These are phyloP conservation scores for Daldinia sp. DNA, from an alignment of 2,329 filamentous ascomycete species.

Conservation along the genomic window DNA sequence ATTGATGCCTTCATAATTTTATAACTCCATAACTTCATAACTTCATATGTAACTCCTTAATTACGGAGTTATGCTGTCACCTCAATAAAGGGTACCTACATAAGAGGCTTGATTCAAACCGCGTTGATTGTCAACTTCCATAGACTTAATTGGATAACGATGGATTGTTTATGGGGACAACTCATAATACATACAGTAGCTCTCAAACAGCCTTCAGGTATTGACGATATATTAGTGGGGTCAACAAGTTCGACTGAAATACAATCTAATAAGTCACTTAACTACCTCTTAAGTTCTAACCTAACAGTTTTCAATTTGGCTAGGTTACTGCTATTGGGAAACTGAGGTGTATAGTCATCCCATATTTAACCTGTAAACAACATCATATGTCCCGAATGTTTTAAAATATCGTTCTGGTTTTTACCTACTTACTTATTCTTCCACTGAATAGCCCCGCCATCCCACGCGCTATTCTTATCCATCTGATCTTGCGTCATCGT, in stretches of 20 bases:
- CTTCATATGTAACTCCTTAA: too few relatives aligned
- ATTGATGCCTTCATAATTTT: background rate
- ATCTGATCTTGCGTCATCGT: constrained; percentile 17
- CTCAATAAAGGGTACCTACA: background rate
- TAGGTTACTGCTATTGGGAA: too few relatives aligned
- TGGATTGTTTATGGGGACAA: constrained; percentile 10
- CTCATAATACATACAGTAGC: background rate
- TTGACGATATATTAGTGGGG: constrained; percentile 8
- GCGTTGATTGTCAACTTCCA: background rate
- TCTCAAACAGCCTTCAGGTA: background rate
- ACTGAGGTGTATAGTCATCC: too few relatives aligned
- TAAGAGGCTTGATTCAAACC: background rate
- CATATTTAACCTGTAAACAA: too few relatives aligned
- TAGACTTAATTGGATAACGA: background rate
- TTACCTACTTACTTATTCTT: background rate
- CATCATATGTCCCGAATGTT: background rate
- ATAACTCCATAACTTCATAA: too few relatives aligned
- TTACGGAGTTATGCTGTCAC: too few relatives aligned
- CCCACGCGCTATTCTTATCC: background rate
- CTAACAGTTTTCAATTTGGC: too few relatives aligned
- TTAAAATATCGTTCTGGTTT: background rate
- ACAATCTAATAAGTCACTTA: too few relatives aligned
- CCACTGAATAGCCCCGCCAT: constrained; percentile 5
- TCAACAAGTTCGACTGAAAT: background rate
- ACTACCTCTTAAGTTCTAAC: too few relatives aligned